Evolutionary conservation across 192 early-diverging fungal species (phyloP).

Genomic region (Rhizoclosmatium globosum): DNA sequence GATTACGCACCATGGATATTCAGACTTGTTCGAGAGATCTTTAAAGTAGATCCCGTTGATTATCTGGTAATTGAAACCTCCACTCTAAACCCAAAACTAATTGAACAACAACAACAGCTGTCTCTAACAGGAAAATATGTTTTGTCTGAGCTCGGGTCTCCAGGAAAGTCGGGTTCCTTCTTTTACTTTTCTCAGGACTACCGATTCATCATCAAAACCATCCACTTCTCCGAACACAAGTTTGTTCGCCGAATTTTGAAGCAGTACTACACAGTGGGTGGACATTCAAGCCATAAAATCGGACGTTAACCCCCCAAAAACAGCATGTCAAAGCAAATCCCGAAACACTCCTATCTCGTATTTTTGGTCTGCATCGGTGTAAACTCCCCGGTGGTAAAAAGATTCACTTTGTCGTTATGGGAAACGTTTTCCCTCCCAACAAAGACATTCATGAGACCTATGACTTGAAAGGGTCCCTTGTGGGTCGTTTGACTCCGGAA

Average conservation of each 20-base stretch:
- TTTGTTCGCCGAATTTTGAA: conserved; percentile 88
- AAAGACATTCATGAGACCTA: conserved; percentile 96
- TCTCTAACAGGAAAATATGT: conserved; percentile 97
- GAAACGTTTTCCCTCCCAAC: conserved; percentile 96
- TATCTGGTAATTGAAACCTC: conserved; percentile 74
- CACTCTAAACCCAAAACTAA: not conserved
- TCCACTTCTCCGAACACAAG: conserved; percentile 94
- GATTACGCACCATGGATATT: conserved; percentile 99
- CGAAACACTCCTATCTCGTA: conserved; percentile 91
- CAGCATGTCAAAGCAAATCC: conserved; percentile 87
- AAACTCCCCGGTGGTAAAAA: conserved; percentile 92
- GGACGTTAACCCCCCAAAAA: not conserved
- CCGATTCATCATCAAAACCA: conserved; percentile 99
- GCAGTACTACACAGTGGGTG: conserved; percentile 81
- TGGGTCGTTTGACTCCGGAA: conserved; percentile 83
- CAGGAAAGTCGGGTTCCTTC: conserved; percentile 96
- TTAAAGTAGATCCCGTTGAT: conserved; percentile 89
- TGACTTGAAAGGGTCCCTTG: conserved; percentile 94
- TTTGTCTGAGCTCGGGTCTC: conserved; percentile 90
- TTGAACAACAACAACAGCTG: conserved; percentile 52
- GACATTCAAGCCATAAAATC: conserved; percentile 15
- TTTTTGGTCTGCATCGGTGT: conserved; percentile 95
- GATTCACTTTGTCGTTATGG: conserved; percentile 99
- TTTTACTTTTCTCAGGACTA: conserved; percentile 99
- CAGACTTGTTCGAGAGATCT: conserved; percentile 84